These are phyloP conservation scores for Luffa aegyptiaca DNA, from an alignment of 306 rosid genomes.

Conservation along the genomic window DNA sequence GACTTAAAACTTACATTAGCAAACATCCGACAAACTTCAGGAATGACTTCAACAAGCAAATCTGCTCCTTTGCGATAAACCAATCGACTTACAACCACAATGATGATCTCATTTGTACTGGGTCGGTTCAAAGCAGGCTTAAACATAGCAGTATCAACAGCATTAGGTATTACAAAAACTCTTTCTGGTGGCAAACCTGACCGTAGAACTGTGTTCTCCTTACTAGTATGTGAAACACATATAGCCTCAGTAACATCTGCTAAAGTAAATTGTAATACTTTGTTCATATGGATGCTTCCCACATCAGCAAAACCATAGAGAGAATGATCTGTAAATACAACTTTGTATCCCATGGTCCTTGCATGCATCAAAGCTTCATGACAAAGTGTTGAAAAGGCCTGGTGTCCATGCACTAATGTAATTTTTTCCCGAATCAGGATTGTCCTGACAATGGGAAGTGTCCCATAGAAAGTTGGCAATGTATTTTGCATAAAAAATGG, in stretches of 20 bases:
- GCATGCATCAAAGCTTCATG: conserved; percentile 88
- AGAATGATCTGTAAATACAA: conserved; percentile 84
- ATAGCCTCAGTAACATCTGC: conserved; percentile 92
- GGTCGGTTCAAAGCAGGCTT: conserved; percentile 64
- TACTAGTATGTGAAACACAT: conserved; percentile 95
- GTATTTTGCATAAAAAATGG: conserved; percentile 90
- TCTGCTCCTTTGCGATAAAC: conserved; percentile 90
- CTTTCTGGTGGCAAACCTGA: conserved; percentile 85
- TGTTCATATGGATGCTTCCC: conserved; percentile 97
- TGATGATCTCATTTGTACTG: conserved; percentile 40
- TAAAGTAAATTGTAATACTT: conserved; percentile 84
- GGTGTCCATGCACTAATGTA: conserved; percentile 81
- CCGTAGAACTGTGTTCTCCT: conserved; percentile 82
- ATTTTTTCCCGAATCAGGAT: conserved; percentile 78
- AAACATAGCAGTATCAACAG: conserved; percentile 93
- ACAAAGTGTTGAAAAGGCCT: conserved; percentile 89
- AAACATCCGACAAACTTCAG: conserved; percentile 68
- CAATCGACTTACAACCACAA: conserved; percentile 83
- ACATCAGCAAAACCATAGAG: conserved; percentile 82
- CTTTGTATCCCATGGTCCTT: conserved; percentile 86
- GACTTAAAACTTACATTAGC: conserved; percentile 48
- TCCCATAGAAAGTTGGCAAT: conserved; percentile 65
- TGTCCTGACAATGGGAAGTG: conserved; percentile 65
- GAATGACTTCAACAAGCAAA: conserved; percentile 93
- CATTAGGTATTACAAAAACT: conserved; percentile 87